These are phyloP conservation scores for Lichina pygmaea DNA, from an alignment of 495 filamentous ascomycete species.

Conservation along the genomic window DNA sequence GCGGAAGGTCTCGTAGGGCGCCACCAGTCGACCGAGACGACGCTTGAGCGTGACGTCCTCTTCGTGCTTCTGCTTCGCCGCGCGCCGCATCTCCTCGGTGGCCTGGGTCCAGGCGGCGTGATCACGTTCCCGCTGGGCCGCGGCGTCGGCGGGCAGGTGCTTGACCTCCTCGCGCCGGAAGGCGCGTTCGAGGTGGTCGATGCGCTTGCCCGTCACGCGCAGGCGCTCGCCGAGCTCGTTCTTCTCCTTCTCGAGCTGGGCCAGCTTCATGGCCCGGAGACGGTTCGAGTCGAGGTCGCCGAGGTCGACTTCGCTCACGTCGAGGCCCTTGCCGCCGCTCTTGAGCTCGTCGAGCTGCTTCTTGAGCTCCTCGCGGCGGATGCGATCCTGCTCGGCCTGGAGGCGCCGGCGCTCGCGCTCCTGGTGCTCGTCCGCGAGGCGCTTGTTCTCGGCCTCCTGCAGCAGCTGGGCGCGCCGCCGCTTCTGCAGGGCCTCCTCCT, in stretches of 20 bases:
- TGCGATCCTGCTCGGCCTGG: conserved; percentile 69
- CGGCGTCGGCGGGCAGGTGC: conserved; percentile 70
- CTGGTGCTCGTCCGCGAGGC: conserved; percentile 69
- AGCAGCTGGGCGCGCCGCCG: conserved; percentile 58
- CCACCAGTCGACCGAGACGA: conserved; percentile 58
- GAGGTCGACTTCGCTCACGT: conserved; percentile 48
- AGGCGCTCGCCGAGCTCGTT: conserved; percentile 74
- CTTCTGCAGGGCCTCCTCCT: conserved; percentile 73
- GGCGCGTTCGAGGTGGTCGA: conserved; percentile 92
- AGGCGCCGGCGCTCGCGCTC: conserved; percentile 74
- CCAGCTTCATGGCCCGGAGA: conserved; percentile 79
- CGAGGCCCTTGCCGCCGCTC: conserved; percentile 48
- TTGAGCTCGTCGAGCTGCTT: conserved; percentile 90
- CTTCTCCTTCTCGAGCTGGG: conserved; percentile 92
- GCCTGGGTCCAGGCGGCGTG: conserved; percentile 50
- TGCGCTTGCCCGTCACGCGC: conserved; percentile 74
- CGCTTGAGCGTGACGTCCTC: conserved; percentile 82
- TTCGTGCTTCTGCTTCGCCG: conserved; percentile 64
- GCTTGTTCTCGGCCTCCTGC: conserved; percentile 63
- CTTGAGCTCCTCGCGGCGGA: conserved; percentile 80
- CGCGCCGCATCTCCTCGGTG: conserved; percentile 48
- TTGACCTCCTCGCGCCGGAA: conserved; percentile 87
- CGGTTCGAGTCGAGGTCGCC: conserved; percentile 70
- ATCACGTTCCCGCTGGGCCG: conserved; percentile 56
- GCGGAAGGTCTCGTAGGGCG: conserved; percentile 55